These are phyloP conservation scores for Calonectria hawksworthii DNA, from an alignment of 2,329 filamentous ascomycete species.

Conservation along the genomic window DNA sequence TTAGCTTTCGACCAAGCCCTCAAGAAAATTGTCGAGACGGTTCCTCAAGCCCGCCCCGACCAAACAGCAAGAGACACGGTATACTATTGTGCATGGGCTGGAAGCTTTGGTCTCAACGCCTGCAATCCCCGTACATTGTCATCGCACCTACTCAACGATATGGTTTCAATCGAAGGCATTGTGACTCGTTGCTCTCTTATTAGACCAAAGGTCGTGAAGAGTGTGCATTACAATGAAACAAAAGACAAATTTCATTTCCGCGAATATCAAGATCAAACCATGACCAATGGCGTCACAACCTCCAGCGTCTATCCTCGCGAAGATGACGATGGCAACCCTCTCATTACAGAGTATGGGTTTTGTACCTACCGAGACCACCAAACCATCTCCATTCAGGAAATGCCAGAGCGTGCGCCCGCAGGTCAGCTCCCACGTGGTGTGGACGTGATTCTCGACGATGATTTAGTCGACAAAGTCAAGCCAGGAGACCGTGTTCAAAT, in stretches of 20 bases:
- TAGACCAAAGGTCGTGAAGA: conserved; percentile 96
- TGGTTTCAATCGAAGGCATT: conserved; percentile 98
- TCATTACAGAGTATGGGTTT: conserved; percentile 96
- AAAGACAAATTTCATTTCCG: conserved; percentile 89
- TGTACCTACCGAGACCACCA: conserved; percentile 97
- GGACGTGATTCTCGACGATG: conserved; percentile 96
- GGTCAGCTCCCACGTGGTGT: conserved; percentile 96
- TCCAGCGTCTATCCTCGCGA: conserved; percentile 95
- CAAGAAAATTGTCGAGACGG: conserved; percentile 86
- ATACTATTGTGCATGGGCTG: conserved; percentile 98
- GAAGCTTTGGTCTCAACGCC: conserved; percentile 93
- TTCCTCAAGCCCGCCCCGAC: conserved; percentile 81
- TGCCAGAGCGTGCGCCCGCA: conserved; percentile 96
- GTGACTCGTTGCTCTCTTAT: conserved; percentile 97
- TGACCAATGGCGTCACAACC: conserved; percentile 91
- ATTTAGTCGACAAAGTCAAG: conserved; percentile 94
- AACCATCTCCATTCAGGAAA: conserved; percentile 98
- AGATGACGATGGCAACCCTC: conserved; percentile 91
- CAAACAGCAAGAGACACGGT: conserved; percentile 84
- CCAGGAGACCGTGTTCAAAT: conserved; percentile 96
- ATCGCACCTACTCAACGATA: conserved; percentile 91
- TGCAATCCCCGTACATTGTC: conserved; percentile 95
- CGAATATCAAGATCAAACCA: conserved; percentile 96
- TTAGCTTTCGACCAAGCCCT: conserved; percentile 92
- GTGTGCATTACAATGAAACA: conserved; percentile 94